phyloP scores from a whole-genome alignment of 306 rosid genomes.

The Trichosanthes cucumerina region DNA sequence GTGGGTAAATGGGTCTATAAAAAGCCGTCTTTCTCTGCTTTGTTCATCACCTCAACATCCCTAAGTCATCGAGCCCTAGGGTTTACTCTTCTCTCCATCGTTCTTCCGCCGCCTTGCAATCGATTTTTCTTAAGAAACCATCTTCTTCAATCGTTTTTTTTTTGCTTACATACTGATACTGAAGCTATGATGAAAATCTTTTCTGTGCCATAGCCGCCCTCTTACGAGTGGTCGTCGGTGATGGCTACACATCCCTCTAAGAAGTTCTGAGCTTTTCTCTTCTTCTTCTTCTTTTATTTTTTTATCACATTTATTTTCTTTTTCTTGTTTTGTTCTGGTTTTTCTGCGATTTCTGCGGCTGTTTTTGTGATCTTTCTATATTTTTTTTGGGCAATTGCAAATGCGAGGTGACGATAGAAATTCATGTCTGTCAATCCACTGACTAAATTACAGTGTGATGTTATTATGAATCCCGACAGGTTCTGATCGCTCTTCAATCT shows the following conservation, averaged over 20 bases:
- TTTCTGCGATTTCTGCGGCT: too few relatives aligned
- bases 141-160: not conserved
- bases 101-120: too few relatives aligned
- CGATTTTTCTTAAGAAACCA: not conserved
- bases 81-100: not conserved
- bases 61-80: not conserved
- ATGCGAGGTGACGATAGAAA: constrained; percentile 56
- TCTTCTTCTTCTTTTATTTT: not conserved
- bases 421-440: constrained; percentile 86
- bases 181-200: constrained; percentile 46
- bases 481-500: constrained; percentile 46
- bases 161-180: too few relatives aligned
- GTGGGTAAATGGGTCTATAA: not conserved
- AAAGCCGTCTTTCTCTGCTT: not conserved
- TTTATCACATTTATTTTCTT: not conserved
- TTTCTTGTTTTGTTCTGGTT: not conserved
- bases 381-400: not conserved
- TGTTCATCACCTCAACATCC: not conserved
- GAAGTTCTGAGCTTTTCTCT: constrained; percentile 80
- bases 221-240: constrained; percentile 31
- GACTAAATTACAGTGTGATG: constrained; percentile 45
- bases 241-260: constrained; percentile 84
- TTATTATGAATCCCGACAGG: constrained; percentile 87
- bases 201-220: constrained; percentile 47
- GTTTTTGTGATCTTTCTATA: too few relatives aligned